Percentiles rank a stretch among this genome's conserved stretches.
Conservation (phyloP, 2,329 filamentous ascomycete species). For the Beauveria caledonica region DNA sequence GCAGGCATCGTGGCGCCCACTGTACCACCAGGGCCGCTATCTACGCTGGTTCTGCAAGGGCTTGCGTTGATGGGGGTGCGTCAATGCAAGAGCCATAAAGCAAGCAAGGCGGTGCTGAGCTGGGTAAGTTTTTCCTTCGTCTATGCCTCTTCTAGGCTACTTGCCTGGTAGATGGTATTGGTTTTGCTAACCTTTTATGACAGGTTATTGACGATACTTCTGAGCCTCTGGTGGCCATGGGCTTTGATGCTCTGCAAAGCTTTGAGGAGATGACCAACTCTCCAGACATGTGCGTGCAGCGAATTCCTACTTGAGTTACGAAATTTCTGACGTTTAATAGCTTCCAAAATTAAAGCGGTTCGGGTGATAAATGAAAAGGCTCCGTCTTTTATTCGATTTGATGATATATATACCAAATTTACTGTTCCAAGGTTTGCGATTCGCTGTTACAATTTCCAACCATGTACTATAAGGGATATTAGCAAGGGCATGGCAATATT, state of each 20-base stretch:
- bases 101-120: conserved; percentile 64
- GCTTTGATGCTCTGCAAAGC: conserved; percentile 67
- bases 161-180: too few relatives aligned
- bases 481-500: not conserved
- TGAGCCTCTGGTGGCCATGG: conserved; percentile 69
- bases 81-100: conserved; percentile 72
- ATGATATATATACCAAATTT: conserved; percentile 2
- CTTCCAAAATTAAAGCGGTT: not conserved
- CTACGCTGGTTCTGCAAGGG: conserved; percentile 64
- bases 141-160: not conserved
- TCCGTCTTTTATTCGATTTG: not conserved
- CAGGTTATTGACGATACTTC: conserved; percentile 63
- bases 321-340: conserved; percentile 4
- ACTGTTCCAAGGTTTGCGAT: not conserved
- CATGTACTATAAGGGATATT: not conserved
- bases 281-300: conserved; percentile 36
- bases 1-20: conserved; percentile 77
- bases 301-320: too few relatives aligned
- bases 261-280: conserved; percentile 75
- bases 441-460: not conserved
- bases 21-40: conserved; percentile 60
- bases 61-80: conserved; percentile 72
- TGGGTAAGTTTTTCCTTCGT: conserved; percentile 52
- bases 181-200: conserved; percentile 14
- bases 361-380: not conserved